phyloP scores from a whole-genome alignment of 1,284 basidiomycete species.

The Butyriboletus appendiculatus region DNA sequence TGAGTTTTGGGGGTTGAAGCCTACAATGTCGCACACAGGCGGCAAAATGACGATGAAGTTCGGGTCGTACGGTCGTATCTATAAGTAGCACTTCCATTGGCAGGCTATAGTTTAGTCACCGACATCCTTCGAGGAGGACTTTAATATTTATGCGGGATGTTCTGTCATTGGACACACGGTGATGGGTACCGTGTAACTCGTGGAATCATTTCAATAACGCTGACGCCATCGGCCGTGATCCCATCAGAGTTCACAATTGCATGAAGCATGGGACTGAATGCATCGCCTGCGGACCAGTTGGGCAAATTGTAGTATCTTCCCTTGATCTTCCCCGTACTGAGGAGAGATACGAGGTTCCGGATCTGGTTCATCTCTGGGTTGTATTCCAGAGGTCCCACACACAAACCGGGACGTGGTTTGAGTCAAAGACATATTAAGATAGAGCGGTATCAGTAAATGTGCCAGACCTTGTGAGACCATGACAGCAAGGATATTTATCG shows the following conservation, averaged over 20 bases:
- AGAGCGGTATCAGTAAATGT: background rate
- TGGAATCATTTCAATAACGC: too few relatives aligned
- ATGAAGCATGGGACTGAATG: too few relatives aligned
- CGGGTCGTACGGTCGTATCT: background rate
- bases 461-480: background rate
- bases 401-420: background rate
- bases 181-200: too few relatives aligned
- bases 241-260: too few relatives aligned
- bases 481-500: background rate
- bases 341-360: background rate
- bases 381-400: background rate
- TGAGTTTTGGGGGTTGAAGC: background rate
- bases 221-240: too few relatives aligned
- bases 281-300: too few relatives aligned
- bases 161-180: too few relatives aligned
- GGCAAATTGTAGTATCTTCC: too few relatives aligned
- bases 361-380: background rate
- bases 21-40: background rate
- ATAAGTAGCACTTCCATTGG: background rate
- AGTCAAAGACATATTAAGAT: too few relatives aligned
- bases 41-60: background rate
- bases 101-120: too few relatives aligned
- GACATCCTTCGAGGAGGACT: too few relatives aligned
- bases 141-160: too few relatives aligned
- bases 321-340: background rate